phyloP scores from a whole-genome alignment of 495 filamentous ascomycete species.

The Podospora appendiculata region DNA sequence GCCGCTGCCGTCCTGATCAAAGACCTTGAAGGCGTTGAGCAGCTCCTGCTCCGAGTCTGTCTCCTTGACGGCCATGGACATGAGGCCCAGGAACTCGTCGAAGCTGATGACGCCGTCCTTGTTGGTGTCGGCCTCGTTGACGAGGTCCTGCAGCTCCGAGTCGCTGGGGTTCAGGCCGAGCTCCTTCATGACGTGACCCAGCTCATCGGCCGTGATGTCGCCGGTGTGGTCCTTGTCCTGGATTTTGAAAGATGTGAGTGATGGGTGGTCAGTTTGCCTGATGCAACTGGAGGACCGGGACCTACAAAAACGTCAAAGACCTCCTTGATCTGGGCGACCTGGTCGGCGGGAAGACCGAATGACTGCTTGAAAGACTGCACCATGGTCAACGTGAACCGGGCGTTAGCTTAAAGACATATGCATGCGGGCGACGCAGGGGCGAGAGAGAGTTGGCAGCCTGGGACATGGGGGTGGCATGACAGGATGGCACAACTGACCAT shows the following conservation, averaged over 20 bases:
- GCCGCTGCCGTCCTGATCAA: conserved; percentile 41
- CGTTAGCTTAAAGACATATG: too few relatives aligned
- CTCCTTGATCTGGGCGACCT: conserved; percentile 10
- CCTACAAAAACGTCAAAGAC: conserved; percentile 15
- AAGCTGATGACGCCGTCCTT: conserved; percentile 40
- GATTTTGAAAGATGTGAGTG: not conserved
- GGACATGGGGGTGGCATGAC: too few relatives aligned
- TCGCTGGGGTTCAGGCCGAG: conserved; percentile 37
- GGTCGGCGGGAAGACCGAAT: not conserved
- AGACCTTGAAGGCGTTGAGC: conserved; percentile 38
- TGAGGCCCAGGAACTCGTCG: conserved; percentile 41
- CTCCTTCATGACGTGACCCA: conserved; percentile 36
- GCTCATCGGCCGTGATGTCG: conserved; percentile 35
- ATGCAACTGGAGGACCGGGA: not conserved
- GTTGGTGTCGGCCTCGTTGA: conserved; percentile 40
- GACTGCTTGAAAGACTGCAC: too few relatives aligned
- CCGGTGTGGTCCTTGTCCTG: conserved; percentile 90
- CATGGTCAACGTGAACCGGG: too few relatives aligned
- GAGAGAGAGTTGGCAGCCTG: too few relatives aligned
- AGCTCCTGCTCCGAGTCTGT: conserved; percentile 39
- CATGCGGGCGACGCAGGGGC: too few relatives aligned
- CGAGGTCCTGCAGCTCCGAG: conserved; percentile 36
- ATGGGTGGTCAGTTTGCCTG: too few relatives aligned
- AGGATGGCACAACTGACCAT: too few relatives aligned
- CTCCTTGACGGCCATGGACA: conserved; percentile 31